phyloP scores from a whole-genome alignment of 2,329 filamentous ascomycete genomes.

The Aspergillus brasiliensis region DNA sequence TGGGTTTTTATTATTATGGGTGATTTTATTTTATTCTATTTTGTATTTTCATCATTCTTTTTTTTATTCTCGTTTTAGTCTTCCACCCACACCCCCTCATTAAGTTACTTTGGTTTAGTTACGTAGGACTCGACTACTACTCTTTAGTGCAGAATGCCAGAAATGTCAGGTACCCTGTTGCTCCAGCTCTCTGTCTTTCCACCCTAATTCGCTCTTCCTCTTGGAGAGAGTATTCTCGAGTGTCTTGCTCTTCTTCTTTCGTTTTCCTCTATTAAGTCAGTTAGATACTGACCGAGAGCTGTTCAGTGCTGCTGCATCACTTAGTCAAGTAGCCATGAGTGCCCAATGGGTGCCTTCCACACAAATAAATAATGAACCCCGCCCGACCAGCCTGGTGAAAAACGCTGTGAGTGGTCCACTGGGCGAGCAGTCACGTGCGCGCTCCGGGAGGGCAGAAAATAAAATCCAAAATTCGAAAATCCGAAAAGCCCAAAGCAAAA shows the following conservation, averaged over 20 bases:
- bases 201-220: too few species aligned
- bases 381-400: slow-evolving; percentile 5
- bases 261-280: too few species aligned
- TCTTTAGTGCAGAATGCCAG: slow-evolving; percentile 1
- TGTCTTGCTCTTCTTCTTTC: too few species aligned
- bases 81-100: neutral
- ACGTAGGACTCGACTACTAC: neutral
- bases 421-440: slow-evolving; percentile 21
- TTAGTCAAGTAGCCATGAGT: slow-evolving; percentile 12
- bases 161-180: neutral
- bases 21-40: slow-evolving; percentile 5
- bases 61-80: slow-evolving; percentile 2
- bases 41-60: slow-evolving; percentile 5
- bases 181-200: slow-evolving; percentile 10
- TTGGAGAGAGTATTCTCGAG: too few species aligned
- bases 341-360: slow-evolving; percentile 9
- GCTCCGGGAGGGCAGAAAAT: slow-evolving; percentile 16
- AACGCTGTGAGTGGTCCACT: slow-evolving; percentile 17
- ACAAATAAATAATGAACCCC: neutral
- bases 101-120: slow-evolving; percentile 1
- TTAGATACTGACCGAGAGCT: too few species aligned
- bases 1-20: slow-evolving; percentile 8
- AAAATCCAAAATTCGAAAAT: slow-evolving; percentile 19
- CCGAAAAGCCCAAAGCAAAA: slow-evolving; percentile 19
- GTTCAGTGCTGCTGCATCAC: too few species aligned